Evolutionary conservation across 2,329 filamentous ascomycete species (phyloP).

Genomic region (Paraphaeosphaeria minitans): DNA sequence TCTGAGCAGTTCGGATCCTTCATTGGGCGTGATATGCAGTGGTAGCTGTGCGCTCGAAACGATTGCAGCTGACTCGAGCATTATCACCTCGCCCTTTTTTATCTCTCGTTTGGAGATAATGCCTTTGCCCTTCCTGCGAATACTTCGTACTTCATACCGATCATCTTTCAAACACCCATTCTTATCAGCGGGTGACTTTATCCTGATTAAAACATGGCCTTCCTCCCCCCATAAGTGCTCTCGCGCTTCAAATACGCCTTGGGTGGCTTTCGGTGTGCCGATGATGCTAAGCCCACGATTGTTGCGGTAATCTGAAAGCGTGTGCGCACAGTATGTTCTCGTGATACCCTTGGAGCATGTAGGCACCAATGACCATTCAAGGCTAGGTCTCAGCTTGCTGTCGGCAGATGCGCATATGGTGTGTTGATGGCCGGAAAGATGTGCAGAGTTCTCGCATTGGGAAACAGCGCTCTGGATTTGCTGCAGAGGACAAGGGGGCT

Average conservation of each 20-base stretch:
- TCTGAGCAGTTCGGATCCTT: constrained; percentile 23
- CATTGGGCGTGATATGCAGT: constrained; percentile 11
- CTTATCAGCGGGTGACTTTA: background rate
- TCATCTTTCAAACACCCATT: background rate
- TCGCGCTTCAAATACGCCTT: constrained; percentile 20
- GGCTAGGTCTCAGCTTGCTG: background rate
- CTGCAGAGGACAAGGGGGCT: background rate
- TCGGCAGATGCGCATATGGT: background rate
- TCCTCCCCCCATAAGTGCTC: background rate
- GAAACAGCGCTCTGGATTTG: background rate
- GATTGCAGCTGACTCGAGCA: constrained; percentile 27
- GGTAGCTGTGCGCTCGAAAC: constrained; percentile 29
- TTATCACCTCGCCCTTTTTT: constrained; percentile 21
- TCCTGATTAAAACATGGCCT: background rate
- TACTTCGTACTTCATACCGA: constrained; percentile 20
- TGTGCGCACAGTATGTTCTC: constrained; percentile 26
- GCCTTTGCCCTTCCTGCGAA: constrained; percentile 32
- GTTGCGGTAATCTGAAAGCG: constrained; percentile 18
- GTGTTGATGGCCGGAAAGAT: constrained; percentile 11
- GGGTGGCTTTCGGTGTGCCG: constrained; percentile 22
- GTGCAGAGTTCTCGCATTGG: constrained; percentile 12
- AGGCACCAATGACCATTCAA: constrained; percentile 1
- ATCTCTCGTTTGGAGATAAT: constrained; percentile 23
- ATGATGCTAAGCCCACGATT: constrained; percentile 28
- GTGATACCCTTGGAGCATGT: constrained; percentile 16